Percentiles rank a stretch among this genome's conserved stretches.
Conservation (phyloP, 2,329 filamentous ascomycete species). For the Claviceps sp. region DNA sequence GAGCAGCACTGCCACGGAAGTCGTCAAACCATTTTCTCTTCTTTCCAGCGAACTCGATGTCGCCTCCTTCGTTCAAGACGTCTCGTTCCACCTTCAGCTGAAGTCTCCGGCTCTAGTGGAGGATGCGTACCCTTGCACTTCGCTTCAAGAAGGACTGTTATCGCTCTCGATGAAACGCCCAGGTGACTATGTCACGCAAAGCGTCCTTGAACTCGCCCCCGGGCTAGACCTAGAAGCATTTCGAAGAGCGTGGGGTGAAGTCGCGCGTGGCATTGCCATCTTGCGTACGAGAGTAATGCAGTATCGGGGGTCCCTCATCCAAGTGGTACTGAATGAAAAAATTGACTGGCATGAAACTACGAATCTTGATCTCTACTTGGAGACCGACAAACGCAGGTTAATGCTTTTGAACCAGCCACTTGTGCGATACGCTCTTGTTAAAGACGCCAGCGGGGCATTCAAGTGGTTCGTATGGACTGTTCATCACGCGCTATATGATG, state of each 20-base stretch:
- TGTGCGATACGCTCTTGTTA: slow-evolving; percentile 26
- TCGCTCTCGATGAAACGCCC: slow-evolving; percentile 17
- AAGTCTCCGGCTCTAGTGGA: background rate
- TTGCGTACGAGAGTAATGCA: slow-evolving; percentile 34
- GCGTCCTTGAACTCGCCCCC: slow-evolving; percentile 6
- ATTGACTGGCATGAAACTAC: slow-evolving; percentile 14
- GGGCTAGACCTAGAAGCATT: slow-evolving; percentile 4
- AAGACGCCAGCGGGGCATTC: slow-evolving; percentile 15
- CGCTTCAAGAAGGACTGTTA: slow-evolving; percentile 26
- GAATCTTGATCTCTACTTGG: slow-evolving; percentile 22
- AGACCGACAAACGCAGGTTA: slow-evolving; percentile 19
- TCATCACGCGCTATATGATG: slow-evolving; percentile 41
- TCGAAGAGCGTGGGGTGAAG: slow-evolving; percentile 6
- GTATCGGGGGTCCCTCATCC: slow-evolving; percentile 26
- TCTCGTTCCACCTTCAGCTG: background rate
- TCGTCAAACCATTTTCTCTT: background rate
- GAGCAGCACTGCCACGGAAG: background rate
- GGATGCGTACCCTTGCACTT: slow-evolving; percentile 17
- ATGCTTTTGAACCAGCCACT: slow-evolving; percentile 27
- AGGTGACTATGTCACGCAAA: slow-evolving; percentile 21
- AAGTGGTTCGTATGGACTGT: slow-evolving; percentile 26
- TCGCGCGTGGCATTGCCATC: slow-evolving; percentile 13
- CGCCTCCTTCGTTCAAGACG: background rate
- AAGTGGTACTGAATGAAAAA: slow-evolving; percentile 27
- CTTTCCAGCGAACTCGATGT: background rate